These are phyloP conservation scores for Quercus rubra DNA, from an alignment of 306 rosid species.

Conservation along the genomic window DNA sequence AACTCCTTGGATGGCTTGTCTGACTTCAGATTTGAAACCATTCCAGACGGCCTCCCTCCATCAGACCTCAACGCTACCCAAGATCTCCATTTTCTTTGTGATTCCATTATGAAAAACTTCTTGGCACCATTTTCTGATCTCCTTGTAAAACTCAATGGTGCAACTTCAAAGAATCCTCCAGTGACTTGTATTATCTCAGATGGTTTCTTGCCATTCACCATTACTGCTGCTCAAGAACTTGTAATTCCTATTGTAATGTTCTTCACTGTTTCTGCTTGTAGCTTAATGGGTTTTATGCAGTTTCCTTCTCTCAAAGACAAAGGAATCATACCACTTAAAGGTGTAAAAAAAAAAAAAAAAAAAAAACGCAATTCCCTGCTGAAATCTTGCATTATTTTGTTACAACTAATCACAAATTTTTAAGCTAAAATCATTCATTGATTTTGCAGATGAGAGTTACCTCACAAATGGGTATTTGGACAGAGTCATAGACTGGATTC, in stretches of 20 bases:
- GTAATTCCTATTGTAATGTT: not conserved
- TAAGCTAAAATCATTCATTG: not conserved
- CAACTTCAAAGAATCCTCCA: not conserved
- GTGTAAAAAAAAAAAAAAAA: not conserved
- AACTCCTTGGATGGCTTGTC: not conserved
- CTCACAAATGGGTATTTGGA: slow-evolving; percentile 17
- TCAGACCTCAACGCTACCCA: not conserved
- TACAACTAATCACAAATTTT: not conserved
- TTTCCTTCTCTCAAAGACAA: not conserved
- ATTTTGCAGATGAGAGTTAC: slow-evolving; percentile 12
- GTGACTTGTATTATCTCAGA: not conserved
- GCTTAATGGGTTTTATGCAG: not conserved
- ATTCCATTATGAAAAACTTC: not conserved
- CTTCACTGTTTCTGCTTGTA: not conserved
- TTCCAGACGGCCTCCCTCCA: slow-evolving; percentile 13
- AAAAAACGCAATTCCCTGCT: too few relatives aligned
- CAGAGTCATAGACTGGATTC: slow-evolving; percentile 11
- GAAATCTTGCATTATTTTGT: not conserved
- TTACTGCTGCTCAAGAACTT: not conserved
- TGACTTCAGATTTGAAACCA: slow-evolving; percentile 7
- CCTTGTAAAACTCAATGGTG: not conserved
- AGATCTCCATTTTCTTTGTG: not conserved
- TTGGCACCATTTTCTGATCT: not conserved
- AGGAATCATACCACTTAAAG: slow-evolving; percentile 12
- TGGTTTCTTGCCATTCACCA: slow-evolving; percentile 1